Base-by-base conservation (phyloP, 192 early-diverging fungal genomes). In the Coemansia furcata region DNA sequence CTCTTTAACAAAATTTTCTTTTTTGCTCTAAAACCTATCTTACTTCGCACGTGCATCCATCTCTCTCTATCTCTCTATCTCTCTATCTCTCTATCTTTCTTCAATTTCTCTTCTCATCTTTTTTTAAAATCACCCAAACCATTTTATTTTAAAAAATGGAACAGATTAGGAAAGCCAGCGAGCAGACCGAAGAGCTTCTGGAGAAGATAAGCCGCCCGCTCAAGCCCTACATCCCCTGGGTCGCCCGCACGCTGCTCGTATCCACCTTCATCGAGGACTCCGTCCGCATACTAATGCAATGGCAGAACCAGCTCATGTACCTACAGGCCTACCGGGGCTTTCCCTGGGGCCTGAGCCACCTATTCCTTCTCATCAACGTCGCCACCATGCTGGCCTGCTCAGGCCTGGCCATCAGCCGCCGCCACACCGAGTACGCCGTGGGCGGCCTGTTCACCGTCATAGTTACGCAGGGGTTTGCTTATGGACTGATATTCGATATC, bases 191-290 rank as follows among this genome's bases (percentile, higher is more conserved):
- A 84, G 85, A 91, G 38, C 40, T 88, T 42, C 80, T 97, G 50
- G 94, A 95, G 60, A 84, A 69, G 69, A 63, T 94, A 23, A 86
- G 88, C 35, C 83, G 85, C 37, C 94, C 93, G 44, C 71, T 98
- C 37, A 98, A 98, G 86, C 95, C 95, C 38, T 89, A 89, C 72
- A 87, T 98, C 40, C 95, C 97, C 3, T 88, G 83, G 70, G 89
- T 97, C 57, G 94, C 94, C 17, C 90, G 97, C 6, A 93, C 95
- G 65, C 85, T 98, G n/a, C 89, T 98, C 30, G 94, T 99, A 23
- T 94, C 91, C 39, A 99, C 97, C 14, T 99, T 98, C 78, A 78
- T 97, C 49, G 97, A 98, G 77, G 97, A 98, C 75, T 86, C 95
- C 4, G 67, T 96, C 17, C 89, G 96, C 49, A 95, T 98, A 60